Base-by-base conservation (phyloP, 768 basidiomycete species). In the Podaxis sp. region DNA sequence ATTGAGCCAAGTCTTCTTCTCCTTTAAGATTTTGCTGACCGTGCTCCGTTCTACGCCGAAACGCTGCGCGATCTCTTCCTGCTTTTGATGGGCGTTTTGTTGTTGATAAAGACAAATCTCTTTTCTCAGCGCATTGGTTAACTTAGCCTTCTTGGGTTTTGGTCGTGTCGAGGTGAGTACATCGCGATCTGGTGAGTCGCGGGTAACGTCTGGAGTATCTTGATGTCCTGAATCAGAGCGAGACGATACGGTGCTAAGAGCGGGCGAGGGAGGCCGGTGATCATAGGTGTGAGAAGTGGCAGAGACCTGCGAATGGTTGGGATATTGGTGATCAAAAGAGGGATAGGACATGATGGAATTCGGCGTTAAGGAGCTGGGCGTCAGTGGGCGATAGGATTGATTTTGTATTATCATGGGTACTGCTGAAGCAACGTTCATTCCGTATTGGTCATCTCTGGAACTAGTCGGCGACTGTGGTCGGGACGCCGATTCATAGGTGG, bases 11-110 rank as follows among this genome's bases (percentile, higher is more conserved):
- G 86, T 85, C n/a, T 82, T 80, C 74, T 90, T 93, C 70, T 89
- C 78, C 74, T 95, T 95, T 66, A 95, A 81, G 65, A 94, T 95
- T 77, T 96, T 95, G 76, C 90, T 91, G 73, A 96, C 89, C n/a
- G 94, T 96, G 76, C 92, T 95, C 57, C 94, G 87, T 70, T 96
- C 94, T 64, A 95, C 89, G 55, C 85, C 84, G 71, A 89, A 95
- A 36, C 77, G 76, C 11, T 78, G 77, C 4, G 89, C 94, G 67
- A 96, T 93, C 70, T 93, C 91, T 70, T 95, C 92, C 73, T 96
- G 94, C 63, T 90, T 84, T 20, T 84, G 80, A 57, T 84, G 83
- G 0, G 89, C 90, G 69, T 91, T 78, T 3, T 85, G 75, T 57
- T 80, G 75, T 64, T 87, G 84, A 71, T 85, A 89, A 12, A 80